Base-by-base conservation (phyloP, 257 asterid genomes). In the Lithospermum erythrorhizon region DNA sequence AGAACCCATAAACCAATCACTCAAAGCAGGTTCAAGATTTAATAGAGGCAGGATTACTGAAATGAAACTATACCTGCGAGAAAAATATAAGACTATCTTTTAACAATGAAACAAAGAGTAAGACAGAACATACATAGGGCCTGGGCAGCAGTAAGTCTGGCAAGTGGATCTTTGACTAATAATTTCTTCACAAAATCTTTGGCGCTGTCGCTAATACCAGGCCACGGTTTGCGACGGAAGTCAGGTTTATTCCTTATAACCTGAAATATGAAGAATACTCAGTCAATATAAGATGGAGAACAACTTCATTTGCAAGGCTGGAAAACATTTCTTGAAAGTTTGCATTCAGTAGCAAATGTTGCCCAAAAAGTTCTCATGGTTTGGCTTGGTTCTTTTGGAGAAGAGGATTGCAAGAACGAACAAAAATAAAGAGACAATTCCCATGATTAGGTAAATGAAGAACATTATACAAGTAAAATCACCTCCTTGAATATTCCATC, bases 401-500 rank as follows among this genome's bases (percentile, higher is more conserved):
- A 35, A 35, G 45, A 35, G 14, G 45, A 35, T 8, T 35, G 13
- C 7, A 35, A 35, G 13, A 6, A 35, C 2, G 2, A 35, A 35
- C 7, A 0, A 35, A 35, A 35, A 35, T 35, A 7, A 35, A 35
- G 45, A 35, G 45, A 35, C 6, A 10, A 35, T 35, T 35, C 45
- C 14, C 14, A 2, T 6, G 1, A 7, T 35, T 35, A 35, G 2
- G 45, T 8, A 35, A 35, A 35, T 35, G 45, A 27, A 35, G 14
- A 35, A 8, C 45, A 35, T 35, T 35, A 35, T 35, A 35, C 14
- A 35, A 8, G 45, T 30, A 21, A 59, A 16, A 74, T 52, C 54
- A 93, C 99, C 99, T 93, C 99, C 75, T 86, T 93, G 78, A 93
- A 89, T 75, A 93, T 89, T 52, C 99, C 99, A 72, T 93, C 96